Percentiles rank a stretch among this genome's conserved stretches.
Conservation (phyloP, 2,329 filamentous ascomycete genomes). For the Metarhizium humberi region DNA sequence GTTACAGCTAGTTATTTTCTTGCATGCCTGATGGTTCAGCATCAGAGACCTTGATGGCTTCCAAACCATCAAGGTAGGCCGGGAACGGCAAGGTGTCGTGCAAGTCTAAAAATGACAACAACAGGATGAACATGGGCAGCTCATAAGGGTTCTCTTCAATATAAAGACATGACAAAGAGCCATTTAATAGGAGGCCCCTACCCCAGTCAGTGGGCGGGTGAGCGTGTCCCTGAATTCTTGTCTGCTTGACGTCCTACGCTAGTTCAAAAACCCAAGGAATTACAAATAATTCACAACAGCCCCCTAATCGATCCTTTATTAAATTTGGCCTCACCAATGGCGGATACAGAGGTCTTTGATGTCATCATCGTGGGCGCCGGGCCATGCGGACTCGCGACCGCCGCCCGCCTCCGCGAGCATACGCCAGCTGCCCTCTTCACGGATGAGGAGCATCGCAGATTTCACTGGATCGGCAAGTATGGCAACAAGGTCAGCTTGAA, state of each 20-base stretch:
- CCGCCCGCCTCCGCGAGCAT: conserved; percentile 60
- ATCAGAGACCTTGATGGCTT: conserved; percentile 6
- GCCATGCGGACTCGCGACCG: conserved; percentile 64
- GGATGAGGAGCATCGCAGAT: conserved; percentile 74
- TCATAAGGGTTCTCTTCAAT: conserved; percentile 1
- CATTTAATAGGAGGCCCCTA: too few relatives aligned
- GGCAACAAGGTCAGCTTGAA: conserved; percentile 50
- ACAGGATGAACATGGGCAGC: not conserved
- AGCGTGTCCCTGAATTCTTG: not conserved
- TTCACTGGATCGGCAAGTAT: conserved; percentile 66
- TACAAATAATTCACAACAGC: not conserved
- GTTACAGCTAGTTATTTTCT: too few relatives aligned
- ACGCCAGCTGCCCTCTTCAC: conserved; percentile 74
- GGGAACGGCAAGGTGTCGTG: not conserved
- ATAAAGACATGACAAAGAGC: not conserved
- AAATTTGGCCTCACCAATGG: not conserved
- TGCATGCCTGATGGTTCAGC: too few relatives aligned
- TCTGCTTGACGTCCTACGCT: not conserved
- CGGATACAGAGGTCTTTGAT: conserved; percentile 39
- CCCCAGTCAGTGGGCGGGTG: too few relatives aligned
- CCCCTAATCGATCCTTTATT: too few relatives aligned
- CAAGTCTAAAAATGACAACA: not conserved
- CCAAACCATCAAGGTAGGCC: conserved; percentile 6
- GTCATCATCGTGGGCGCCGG: conserved; percentile 67
- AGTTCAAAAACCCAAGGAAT: not conserved